Conservation (phyloP, 768 basidiomycete species). For the Tricholoma sp. region DNA sequence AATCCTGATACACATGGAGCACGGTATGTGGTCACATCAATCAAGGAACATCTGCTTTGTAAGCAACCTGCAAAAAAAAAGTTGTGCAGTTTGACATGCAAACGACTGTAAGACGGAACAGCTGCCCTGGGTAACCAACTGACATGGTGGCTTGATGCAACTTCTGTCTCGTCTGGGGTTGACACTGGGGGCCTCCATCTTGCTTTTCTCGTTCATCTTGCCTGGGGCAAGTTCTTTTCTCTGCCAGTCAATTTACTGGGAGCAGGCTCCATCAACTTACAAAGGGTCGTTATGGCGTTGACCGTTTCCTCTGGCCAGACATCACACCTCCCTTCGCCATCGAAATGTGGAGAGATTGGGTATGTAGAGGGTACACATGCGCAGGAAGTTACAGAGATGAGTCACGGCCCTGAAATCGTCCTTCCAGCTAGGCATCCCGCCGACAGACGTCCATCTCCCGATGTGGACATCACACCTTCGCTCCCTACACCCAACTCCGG, state of each 20-base stretch:
- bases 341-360: conserved; percentile 64
- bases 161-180: no score
- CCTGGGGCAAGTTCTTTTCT: conserved; percentile 37
- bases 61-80: no score
- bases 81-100: no score
- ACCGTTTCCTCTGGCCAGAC: conserved; percentile 15
- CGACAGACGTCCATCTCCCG: conserved; percentile 26
- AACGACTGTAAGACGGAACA: no score
- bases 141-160: no score
- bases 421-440: conserved; percentile 46
- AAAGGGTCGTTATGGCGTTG: conserved; percentile 21
- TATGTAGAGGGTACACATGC: conserved; percentile 40
- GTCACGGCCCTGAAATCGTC: conserved; percentile 17
- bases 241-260: conserved; percentile 16
- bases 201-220: conserved; percentile 25
- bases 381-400: conserved; percentile 12
- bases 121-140: no score
- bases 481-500: conserved; percentile 9
- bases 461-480: conserved; percentile 10
- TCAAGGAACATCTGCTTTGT: no score
- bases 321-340: conserved; percentile 43
- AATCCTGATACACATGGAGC: no score
- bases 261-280: conserved; percentile 4
- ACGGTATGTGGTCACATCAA: no score
- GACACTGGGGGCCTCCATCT: neutral